Base-by-base conservation (phyloP, 805 yeast genomes). In the Nakazawaea holstii region DNA sequence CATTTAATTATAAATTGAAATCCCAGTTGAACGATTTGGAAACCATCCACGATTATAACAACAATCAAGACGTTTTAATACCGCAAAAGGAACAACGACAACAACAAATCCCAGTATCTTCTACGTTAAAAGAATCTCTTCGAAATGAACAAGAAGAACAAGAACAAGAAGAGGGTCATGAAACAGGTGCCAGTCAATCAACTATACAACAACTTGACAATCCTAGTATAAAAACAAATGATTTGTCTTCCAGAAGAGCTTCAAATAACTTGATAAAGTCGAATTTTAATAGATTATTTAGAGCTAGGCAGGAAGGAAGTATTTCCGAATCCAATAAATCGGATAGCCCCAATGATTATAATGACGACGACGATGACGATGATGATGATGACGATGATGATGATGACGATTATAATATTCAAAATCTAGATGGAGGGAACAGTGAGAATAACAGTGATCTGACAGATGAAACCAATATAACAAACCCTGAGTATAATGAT, bases 401-500 rank as follows among this genome's bases (percentile, higher is more conserved):
- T 26, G 53, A 48, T 39, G 45, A 47, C 30, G 52, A 56, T 35
- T 28, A 36, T 27, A 20, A 17, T 20, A 20, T 20, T 20, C 24
- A 20, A 20, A 20, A 20, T 20, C 24, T 20, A 20, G 24, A 20
- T 20, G 24, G 24, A 5, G 24, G 24, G 24, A 20, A 20, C 24
- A 20, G 24, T 20, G 24, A 5, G 24, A 5, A 20, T 15, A 58
- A 55, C n/a, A 57, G 54, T n/a, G 55, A 48, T 41, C 57, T 58
- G 29, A 54, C 53, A 26, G 57, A 47, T 15, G 57, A 44, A 7
- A 44, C 30, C n/a, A 31, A 31, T 26, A 43, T 56, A 29, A 59
- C 57, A n/a, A 56, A 55, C n/a, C 56, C 55, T 14, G 59, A 54
- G 26, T 65, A 63, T 30, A 51, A 55, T 28, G 64, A 64, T 10